phyloP scores from a whole-genome alignment of 768 basidiomycete species.

The Boletus vermiculosoides region DNA sequence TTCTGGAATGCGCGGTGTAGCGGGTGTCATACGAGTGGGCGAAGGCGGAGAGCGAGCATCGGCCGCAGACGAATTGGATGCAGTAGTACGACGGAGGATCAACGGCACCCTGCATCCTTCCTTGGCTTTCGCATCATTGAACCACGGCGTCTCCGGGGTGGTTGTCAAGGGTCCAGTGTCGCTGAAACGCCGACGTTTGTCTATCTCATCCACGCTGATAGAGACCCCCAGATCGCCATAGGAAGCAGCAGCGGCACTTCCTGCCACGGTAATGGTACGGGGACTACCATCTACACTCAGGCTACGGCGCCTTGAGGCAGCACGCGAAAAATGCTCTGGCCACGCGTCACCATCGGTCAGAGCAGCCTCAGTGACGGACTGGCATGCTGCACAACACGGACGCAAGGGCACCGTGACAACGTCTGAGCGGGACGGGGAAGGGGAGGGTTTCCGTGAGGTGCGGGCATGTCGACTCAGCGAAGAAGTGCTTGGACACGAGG shows the following conservation, averaged over 20 bases:
- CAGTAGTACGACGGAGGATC: neutral
- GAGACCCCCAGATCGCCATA: conserved; percentile 30
- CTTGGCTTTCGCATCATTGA: neutral
- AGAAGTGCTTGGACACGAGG: neutral
- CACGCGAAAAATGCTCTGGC: conserved; percentile 62
- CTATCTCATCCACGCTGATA: conserved; percentile 63
- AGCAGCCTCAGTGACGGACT: conserved; percentile 55
- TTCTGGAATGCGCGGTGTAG: conserved; percentile 32
- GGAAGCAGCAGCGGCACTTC: conserved; percentile 32
- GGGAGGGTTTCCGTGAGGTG: conserved; percentile 22
- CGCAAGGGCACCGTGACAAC: conserved; percentile 63
- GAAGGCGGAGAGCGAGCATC: conserved; percentile 9
- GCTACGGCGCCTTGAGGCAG: conserved; percentile 58
- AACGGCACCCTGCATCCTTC: neutral
- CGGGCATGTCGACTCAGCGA: conserved; percentile 13
- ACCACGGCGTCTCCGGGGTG: neutral
- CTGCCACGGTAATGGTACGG: conserved; percentile 27
- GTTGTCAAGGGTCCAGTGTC: conserved; percentile 25
- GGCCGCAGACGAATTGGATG: neutral
- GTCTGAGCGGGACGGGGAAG: conserved; percentile 39
- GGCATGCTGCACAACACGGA: conserved; percentile 67
- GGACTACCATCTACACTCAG: conserved; percentile 37
- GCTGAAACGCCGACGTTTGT: conserved; percentile 51
- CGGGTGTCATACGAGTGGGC: conserved; percentile 8
- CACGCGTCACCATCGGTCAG: conserved; percentile 54